Evolutionary conservation across 1,284 basidiomycete genomes (phyloP).

Genomic region (Pseudomicrostroma phylloplanum): DNA sequence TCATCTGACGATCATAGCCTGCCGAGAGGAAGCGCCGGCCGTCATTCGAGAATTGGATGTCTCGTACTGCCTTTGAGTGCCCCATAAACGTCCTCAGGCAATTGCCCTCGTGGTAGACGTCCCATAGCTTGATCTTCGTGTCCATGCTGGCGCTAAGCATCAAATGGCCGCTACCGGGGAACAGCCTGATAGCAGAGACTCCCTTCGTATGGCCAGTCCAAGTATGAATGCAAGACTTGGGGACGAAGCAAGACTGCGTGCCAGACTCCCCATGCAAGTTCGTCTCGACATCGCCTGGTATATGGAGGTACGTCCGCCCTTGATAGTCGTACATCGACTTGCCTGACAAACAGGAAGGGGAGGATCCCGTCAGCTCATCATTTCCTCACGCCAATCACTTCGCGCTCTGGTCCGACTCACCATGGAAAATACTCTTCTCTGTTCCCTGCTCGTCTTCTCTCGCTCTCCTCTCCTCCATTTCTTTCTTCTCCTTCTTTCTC

Average conservation of each 20-base stretch:
- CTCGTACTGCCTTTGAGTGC: constrained; percentile 92
- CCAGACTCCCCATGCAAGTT: constrained; percentile 70
- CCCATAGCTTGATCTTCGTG: constrained; percentile 99
- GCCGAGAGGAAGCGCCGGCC: constrained; percentile 85
- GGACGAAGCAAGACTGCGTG: constrained; percentile 83
- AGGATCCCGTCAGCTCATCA: too few relatives aligned
- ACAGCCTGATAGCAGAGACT: constrained; percentile 83
- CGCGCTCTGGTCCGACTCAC: constrained; percentile 32
- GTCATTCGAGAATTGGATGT: constrained; percentile 87
- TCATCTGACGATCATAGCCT: constrained; percentile 91
- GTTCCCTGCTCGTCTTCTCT: constrained; percentile 73
- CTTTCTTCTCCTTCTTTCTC: constrained; percentile 56
- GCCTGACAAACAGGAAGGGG: constrained; percentile 52
- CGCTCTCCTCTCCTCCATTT: constrained; percentile 63
- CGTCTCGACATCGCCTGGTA: constrained; percentile 64
- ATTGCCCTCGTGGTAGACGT: constrained; percentile 92
- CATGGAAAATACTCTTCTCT: constrained; percentile 92
- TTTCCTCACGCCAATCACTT: too few relatives aligned
- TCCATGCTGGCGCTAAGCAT: constrained; percentile 94
- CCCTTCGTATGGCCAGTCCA: constrained; percentile 98
- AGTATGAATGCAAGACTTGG: constrained; percentile 90
- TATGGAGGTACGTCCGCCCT: constrained; percentile 94
- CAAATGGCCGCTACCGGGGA: constrained; percentile 87
- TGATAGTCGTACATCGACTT: constrained; percentile 96
- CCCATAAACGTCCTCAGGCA: constrained; percentile 96